Percentiles rank a stretch among this genome's conserved stretches.
Evolutionary conservation across 202 grass and related monocot species (phyloP).

Genomic region (Brachypodium distachyon): DNA sequence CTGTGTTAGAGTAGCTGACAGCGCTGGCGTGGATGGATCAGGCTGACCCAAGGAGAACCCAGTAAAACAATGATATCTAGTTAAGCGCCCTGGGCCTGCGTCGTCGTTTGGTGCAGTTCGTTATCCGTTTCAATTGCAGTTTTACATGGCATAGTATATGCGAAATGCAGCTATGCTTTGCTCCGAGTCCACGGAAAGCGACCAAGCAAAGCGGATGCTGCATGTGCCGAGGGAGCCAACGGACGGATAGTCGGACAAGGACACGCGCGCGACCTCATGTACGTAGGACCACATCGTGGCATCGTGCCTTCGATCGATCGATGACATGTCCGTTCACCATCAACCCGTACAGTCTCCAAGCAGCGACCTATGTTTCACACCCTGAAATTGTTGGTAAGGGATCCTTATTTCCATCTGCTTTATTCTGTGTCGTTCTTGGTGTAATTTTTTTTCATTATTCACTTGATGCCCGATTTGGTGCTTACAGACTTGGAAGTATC

Average conservation of each 20-base stretch:
- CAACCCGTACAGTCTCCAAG: no score
- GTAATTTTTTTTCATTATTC: no score
- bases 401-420: no score
- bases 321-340: no score
- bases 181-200: neutral
- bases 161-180: neutral
- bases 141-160: neutral
- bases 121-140: neutral
- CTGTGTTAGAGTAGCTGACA: neutral
- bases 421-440: no score
- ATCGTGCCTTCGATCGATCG: no score
- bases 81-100: neutral
- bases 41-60: neutral
- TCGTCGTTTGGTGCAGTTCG: neutral
- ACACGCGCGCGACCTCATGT: constrained; percentile 3
- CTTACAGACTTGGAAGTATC: no score
- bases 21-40: constrained; percentile 17
- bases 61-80: neutral
- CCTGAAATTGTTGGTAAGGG: no score
- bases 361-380: no score
- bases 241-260: no score
- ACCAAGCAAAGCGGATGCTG: neutral
- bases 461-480: no score
- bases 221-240: neutral
- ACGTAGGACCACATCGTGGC: no score